Evolutionary conservation across 1,284 basidiomycete genomes (phyloP).

Genomic region (Apiotrichum porosum): DNA sequence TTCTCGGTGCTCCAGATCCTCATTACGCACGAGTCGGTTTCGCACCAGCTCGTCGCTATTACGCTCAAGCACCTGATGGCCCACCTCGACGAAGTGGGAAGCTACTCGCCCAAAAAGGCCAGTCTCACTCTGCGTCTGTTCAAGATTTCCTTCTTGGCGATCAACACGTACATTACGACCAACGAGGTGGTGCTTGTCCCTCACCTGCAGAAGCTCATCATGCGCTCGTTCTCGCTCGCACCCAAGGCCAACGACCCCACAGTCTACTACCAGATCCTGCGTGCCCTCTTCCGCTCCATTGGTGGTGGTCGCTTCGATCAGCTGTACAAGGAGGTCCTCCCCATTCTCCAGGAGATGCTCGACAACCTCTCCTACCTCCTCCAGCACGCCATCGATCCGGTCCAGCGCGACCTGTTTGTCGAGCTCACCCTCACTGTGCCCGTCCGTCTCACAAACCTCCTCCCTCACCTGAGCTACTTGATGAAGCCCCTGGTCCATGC

Average conservation of each 20-base stretch:
- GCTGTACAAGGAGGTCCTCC: slow-evolving; percentile 93
- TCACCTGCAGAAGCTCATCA: slow-evolving; percentile 88
- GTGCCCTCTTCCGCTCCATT: slow-evolving; percentile 92
- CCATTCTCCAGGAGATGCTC: slow-evolving; percentile 93
- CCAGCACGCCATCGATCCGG: slow-evolving; percentile 66
- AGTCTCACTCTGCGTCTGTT: slow-evolving; percentile 83
- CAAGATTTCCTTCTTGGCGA: slow-evolving; percentile 94
- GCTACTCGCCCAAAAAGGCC: slow-evolving; percentile 70
- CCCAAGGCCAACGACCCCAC: slow-evolving; percentile 85
- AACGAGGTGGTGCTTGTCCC: slow-evolving; percentile 92
- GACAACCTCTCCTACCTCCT: slow-evolving; percentile 90
- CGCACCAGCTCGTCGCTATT: slow-evolving; percentile 87
- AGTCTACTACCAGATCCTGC: slow-evolving; percentile 91
- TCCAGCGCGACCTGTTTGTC: slow-evolving; percentile 82
- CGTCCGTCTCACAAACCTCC: slow-evolving; percentile 86
- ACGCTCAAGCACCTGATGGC: slow-evolving; percentile 83
- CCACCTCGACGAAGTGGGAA: slow-evolving; percentile 76
- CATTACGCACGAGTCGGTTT: slow-evolving; percentile 77
- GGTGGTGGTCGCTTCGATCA: slow-evolving; percentile 96
- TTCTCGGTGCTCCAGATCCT: slow-evolving; percentile 83
- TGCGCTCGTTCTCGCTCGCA: slow-evolving; percentile 93
- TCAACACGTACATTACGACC: slow-evolving; percentile 67
- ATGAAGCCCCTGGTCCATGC: slow-evolving; percentile 96
- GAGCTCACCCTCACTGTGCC: slow-evolving; percentile 98
- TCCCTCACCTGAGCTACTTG: slow-evolving; percentile 90